These are phyloP conservation scores for Apiospora arundinis DNA, from an alignment of 2,329 filamentous ascomycete species.

Conservation along the genomic window DNA sequence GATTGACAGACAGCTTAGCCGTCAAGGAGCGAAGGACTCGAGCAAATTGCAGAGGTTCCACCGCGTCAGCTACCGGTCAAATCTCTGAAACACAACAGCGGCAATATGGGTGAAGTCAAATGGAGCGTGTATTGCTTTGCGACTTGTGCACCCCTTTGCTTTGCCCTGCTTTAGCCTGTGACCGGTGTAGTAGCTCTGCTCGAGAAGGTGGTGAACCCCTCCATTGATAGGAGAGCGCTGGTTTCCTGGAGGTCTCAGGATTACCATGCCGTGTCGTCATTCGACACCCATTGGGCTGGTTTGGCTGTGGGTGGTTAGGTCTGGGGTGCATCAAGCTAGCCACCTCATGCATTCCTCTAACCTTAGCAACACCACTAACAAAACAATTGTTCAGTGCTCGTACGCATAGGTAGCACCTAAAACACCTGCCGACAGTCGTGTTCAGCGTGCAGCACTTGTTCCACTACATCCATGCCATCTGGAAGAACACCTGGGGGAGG, in stretches of 20 bases:
- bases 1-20: not conserved
- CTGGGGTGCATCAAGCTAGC: conserved; percentile 16
- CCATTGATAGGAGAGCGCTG: not conserved
- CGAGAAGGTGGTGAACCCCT: not conserved
- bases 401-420: not conserved
- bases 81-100: conserved; percentile 4
- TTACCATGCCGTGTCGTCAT: conserved; percentile 12
- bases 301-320: not conserved
- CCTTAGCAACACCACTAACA: not conserved
- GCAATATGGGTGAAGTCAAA: conserved; percentile 7
- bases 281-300: conserved; percentile 14
- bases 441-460: not conserved
- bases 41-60: not conserved
- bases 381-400: not conserved
- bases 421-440: not conserved
- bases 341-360: not conserved
- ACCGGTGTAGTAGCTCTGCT: conserved; percentile 10
- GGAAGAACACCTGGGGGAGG: not conserved
- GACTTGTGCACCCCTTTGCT: not conserved
- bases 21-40: not conserved
- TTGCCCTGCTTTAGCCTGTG: not conserved
- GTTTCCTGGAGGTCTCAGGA: not conserved
- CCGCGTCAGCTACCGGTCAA: not conserved
- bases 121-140: not conserved
- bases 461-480: not conserved